Base-by-base conservation (phyloP, 2,329 filamentous ascomycete species). In the Sarocladium oryzae region DNA sequence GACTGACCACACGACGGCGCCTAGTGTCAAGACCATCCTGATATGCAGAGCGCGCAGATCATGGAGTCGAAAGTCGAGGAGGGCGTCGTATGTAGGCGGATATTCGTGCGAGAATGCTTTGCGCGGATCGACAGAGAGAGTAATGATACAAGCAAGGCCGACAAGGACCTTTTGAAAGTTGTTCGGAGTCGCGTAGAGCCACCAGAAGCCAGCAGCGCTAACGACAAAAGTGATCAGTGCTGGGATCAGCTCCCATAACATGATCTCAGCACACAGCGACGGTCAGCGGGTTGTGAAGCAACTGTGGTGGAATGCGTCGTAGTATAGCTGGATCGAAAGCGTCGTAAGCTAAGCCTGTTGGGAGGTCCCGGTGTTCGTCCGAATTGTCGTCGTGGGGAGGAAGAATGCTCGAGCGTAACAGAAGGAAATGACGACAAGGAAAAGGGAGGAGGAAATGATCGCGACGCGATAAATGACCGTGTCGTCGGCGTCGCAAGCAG, bases 1-100 rank as follows among this genome's bases (percentile, higher is more conserved):
- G 10, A 69, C 75, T 57, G 67, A 81, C 78, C 78, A 81, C 50
- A 75, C 61, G 43, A 78, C 67, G 51, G 78, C 78, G 52, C 72
- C 69, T 40, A 77, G 70, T 40, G 74, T 78, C 53, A 81, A 62
- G 48, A 78, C 63, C 77, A 81, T 81, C 56, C 72, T 79, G 53
- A 74, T 71, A 67, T 80, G 72, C 53, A 72, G 67, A 32, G 73
- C 56, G 23, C 77, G 60, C 55, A 78, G 61, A 23, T 70, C 66
- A 63, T 77, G 72, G 54, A 78, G 67, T 51, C 66, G 71, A 35
- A 74, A 63, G 52, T 70, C 61, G 53, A 67, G 65, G 56, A 72
- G 61, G 54, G 60, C 58, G 57, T 63, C 58, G 56, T 65, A 55
- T 51, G 59, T 57, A 48, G 56, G 55, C 15, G 59, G 55, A 52